phyloP scores from a whole-genome alignment of 2,329 filamentous ascomycete genomes.

The Monilinia polystroma region DNA sequence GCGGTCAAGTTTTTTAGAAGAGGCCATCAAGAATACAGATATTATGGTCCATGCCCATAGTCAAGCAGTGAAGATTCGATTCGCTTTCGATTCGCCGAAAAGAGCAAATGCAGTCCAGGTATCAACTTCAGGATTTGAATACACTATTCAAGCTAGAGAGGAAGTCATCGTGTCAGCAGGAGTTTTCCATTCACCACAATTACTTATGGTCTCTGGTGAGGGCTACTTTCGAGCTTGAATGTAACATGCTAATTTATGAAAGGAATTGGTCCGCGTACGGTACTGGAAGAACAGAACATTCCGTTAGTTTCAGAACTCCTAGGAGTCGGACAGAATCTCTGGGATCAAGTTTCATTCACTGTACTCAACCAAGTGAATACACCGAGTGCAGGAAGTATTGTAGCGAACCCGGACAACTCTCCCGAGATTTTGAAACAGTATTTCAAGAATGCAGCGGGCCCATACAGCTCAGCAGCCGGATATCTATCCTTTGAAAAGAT shows the following conservation, averaged over 20 bases:
- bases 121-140: constrained; percentile 15
- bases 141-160: constrained; percentile 27
- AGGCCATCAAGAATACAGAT: constrained; percentile 8
- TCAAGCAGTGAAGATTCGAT: constrained; percentile 21
- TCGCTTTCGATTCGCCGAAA: constrained; percentile 2
- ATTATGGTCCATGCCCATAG: constrained; percentile 12
- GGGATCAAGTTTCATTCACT: constrained; percentile 24
- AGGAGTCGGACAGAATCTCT: constrained; percentile 51
- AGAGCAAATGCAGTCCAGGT: constrained; percentile 8
- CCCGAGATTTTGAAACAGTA: constrained; percentile 3
- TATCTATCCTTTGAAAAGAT: constrained; percentile 27
- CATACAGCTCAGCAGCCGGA: constrained; percentile 12
- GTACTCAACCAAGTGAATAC: constrained; percentile 22
- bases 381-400: constrained; percentile 11
- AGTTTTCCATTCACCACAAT: constrained; percentile 7
- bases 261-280: neutral
- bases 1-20: constrained; percentile 9
- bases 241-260: neutral
- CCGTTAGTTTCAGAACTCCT: constrained; percentile 46
- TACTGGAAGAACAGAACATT: constrained; percentile 39
- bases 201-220: constrained; percentile 17
- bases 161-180: constrained; percentile 27
- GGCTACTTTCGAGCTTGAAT: neutral
- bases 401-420: neutral
- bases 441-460: constrained; percentile 8